Conservation (phyloP, 345 rosid genomes). For the Reutealis trisperma region DNA sequence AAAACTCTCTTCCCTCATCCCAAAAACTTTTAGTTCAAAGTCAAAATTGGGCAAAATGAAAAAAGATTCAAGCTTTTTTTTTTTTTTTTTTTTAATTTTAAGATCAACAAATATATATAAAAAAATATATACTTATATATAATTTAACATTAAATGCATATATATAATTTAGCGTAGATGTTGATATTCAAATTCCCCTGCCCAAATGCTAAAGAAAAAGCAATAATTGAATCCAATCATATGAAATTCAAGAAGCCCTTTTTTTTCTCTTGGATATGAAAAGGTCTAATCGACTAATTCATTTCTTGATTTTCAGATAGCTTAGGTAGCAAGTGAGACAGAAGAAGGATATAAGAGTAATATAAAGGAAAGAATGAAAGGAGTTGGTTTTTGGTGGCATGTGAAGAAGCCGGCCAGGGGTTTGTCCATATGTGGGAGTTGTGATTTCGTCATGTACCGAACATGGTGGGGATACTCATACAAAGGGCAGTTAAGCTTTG, state of each 20-base stretch:
- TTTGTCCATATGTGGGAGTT: slow-evolving; percentile 53
- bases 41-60: slow-evolving; percentile 31
- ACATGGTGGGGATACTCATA: slow-evolving; percentile 24
- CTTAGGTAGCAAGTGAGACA: slow-evolving; percentile 10
- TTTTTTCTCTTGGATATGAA: too few species aligned
- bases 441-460: slow-evolving; percentile 46
- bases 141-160: too few species aligned
- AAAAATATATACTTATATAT: too few species aligned
- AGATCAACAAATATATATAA: too few species aligned
- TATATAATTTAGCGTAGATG: too few species aligned
- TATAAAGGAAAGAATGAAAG: slow-evolving; percentile 18
- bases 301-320: slow-evolving; percentile 10
- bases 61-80: too few species aligned
- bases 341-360: neutral
- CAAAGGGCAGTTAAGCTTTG: slow-evolving; percentile 28
- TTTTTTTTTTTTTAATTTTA: too few species aligned
- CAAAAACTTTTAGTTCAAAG: slow-evolving; percentile 27
- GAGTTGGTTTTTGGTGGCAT: slow-evolving; percentile 54
- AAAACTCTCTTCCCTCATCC: slow-evolving; percentile 21
- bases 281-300: too few species aligned
- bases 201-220: too few species aligned
- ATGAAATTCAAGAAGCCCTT: too few species aligned
- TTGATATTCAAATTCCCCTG: too few species aligned
- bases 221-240: too few species aligned
- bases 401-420: slow-evolving; percentile 65